Base-by-base conservation (phyloP, 768 basidiomycete genomes). In the Termitomyces sp. region DNA sequence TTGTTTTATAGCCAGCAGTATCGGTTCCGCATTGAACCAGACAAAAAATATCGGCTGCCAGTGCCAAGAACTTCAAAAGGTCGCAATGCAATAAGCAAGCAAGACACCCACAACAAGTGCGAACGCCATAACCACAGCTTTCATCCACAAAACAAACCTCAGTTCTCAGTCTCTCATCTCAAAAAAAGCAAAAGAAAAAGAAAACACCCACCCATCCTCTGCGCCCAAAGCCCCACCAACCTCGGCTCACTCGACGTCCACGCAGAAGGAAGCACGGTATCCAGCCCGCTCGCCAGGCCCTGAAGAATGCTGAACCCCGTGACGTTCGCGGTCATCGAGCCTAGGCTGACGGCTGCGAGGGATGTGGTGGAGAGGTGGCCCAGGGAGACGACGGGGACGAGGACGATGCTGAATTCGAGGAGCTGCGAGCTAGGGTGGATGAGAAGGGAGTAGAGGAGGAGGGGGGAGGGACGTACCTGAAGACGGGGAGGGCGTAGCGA, bases 231-330 rank as follows among this genome's bases (percentile, higher is more conserved):
- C 3, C 95, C 94, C 11, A 97, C 92, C 20, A 92, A 78, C n/a
- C 87, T 75, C 0, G 94, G 95, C 28, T 88, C 86, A 0, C 85
- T 69, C 1, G 93, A 94, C 0, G 96, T 96, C 94, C 91, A 98
- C n/a, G 96, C 95, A 32, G 92, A 86, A 0, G 96, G 96, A 13
- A 97, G 84, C 66, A 98, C 82, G 0, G 95, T 95, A 72, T 98
- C 96, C 28, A 98, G 84, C 1, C 91, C 87, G 50, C 89, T 90
- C 16, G 84, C 78, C 53, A 96, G 84, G 18, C 93, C 93, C 64
- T 89, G 89, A 5, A 94, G 75, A 58, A 95, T 87, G 63, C 87
- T 90, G 65, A 88, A 88, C 1, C 84, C 89, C 3, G 90, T 86
- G 16, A 87, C 85, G 58, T 81, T 83, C 15, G 84, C 85, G 0